These are phyloP conservation scores for Amanita exitialis DNA, from an alignment of 768 basidiomycete species.

Conservation along the genomic window DNA sequence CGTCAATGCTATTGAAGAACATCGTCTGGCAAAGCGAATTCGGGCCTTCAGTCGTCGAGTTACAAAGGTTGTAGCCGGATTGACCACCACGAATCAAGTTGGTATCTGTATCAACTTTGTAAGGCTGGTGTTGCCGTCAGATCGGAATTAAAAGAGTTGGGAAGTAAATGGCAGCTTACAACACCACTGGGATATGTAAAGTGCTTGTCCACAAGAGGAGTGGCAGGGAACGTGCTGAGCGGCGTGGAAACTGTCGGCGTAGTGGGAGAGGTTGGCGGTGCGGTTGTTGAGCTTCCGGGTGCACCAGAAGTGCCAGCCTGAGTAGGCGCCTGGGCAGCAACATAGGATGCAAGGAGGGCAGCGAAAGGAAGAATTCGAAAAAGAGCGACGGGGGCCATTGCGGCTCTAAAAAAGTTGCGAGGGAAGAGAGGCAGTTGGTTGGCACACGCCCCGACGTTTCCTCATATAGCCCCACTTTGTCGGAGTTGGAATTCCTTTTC, in stretches of 20 bases:
- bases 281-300: neutral
- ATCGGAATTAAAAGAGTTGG: too few relatives aligned
- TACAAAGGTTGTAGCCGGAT: constrained; percentile 58
- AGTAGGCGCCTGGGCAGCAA: constrained; percentile 15
- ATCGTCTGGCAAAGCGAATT: constrained; percentile 53
- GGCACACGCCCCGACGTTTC: neutral
- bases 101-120: too few relatives aligned
- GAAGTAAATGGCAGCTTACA: constrained; percentile 18
- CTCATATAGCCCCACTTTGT: neutral
- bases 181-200: constrained; percentile 34
- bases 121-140: too few relatives aligned
- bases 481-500: neutral
- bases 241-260: neutral
- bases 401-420: neutral
- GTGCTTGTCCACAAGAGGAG: constrained; percentile 35
- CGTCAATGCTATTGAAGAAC: constrained; percentile 44
- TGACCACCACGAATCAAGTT: constrained; percentile 27
- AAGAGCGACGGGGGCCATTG: constrained; percentile 37
- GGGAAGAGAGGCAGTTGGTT: neutral
- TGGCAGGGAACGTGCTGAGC: constrained; percentile 29
- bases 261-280: neutral
- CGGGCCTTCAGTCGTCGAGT: constrained; percentile 53
- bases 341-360: constrained; percentile 17
- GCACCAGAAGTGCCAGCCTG: neutral
- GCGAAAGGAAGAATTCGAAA: constrained; percentile 23